Conservation (phyloP, 2,329 filamentous ascomycete genomes). For the Sclerotinia spermophila region DNA sequence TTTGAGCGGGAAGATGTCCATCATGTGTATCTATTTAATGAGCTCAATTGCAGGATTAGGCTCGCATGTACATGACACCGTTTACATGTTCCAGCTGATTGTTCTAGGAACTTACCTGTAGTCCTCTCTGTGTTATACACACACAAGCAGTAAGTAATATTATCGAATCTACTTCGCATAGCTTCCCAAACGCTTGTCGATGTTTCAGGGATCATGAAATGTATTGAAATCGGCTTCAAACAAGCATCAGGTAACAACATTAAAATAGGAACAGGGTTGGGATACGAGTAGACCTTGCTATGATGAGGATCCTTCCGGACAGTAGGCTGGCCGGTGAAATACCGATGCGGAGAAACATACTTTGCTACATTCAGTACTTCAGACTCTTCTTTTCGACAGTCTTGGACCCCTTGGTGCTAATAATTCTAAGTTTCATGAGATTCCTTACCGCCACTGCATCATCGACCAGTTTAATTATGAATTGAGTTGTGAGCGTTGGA, state of each 20-base stretch:
- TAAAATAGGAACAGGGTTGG: not conserved
- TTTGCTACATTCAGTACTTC: not conserved
- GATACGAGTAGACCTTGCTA: not conserved
- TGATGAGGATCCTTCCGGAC: not conserved
- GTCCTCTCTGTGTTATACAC: not conserved
- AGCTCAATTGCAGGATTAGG: not conserved
- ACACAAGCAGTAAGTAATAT: too few relatives aligned
- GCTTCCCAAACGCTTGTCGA: not conserved
- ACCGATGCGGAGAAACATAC: slow-evolving; percentile 4
- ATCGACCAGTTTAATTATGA: not conserved
- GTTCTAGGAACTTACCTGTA: not conserved
- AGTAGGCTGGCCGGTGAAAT: not conserved
- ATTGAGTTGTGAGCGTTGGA: not conserved
- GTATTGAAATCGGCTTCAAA: not conserved
- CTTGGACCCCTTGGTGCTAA: not conserved
- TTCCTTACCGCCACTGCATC: not conserved
- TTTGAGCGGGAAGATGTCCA: not conserved
- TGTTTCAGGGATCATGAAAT: not conserved
- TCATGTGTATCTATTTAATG: not conserved
- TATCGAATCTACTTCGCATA: not conserved
- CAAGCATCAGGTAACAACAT: not conserved
- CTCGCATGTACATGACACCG: not conserved
- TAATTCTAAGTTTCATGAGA: not conserved
- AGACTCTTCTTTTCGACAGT: not conserved
- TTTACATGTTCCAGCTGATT: not conserved